phyloP scores from a whole-genome alignment of 2,329 filamentous ascomycete genomes.

The Monosporascus sp. region DNA sequence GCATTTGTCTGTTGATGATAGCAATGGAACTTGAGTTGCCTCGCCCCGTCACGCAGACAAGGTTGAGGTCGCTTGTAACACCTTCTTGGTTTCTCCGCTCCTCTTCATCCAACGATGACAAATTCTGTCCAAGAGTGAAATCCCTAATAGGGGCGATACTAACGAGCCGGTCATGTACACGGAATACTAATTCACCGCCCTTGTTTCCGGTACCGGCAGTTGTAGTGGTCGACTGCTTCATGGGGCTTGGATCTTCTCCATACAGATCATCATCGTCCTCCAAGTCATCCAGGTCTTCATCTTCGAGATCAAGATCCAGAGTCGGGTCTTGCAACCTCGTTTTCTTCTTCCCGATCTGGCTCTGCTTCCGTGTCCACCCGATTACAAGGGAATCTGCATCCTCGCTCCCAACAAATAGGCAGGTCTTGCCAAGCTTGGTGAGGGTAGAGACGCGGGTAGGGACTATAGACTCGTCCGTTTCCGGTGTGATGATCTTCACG shows the following conservation, averaged over 20 bases:
- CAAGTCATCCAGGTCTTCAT: conserved; percentile 48
- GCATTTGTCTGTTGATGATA: conserved; percentile 71
- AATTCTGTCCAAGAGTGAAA: conserved; percentile 60
- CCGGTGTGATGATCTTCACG: conserved; percentile 58
- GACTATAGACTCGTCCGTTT: conserved; percentile 59
- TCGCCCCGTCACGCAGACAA: conserved; percentile 57
- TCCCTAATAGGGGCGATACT: conserved; percentile 78
- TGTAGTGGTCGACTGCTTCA: conserved; percentile 27
- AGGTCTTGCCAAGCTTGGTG: conserved; percentile 59
- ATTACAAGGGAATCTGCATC: conserved; percentile 75
- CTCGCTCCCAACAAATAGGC: conserved; percentile 82
- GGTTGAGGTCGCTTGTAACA: conserved; percentile 51
- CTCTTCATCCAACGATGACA: conserved; percentile 37
- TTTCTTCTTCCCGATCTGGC: conserved; percentile 56
- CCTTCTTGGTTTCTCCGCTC: conserved; percentile 37
- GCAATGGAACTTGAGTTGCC: conserved; percentile 66
- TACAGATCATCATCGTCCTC: conserved; percentile 63
- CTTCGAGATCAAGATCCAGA: conserved; percentile 43
- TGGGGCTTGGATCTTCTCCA: conserved; percentile 45
- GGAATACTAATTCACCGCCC: conserved; percentile 64
- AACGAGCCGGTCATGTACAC: conserved; percentile 68
- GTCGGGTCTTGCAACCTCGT: conserved; percentile 52
- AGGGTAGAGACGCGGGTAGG: conserved; percentile 62
- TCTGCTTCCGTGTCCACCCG: conserved; percentile 67
- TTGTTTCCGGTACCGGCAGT: conserved; percentile 38